Evolutionary conservation across 345 rosid genomes (phyloP).

Genomic region (Raphanus sativus): DNA sequence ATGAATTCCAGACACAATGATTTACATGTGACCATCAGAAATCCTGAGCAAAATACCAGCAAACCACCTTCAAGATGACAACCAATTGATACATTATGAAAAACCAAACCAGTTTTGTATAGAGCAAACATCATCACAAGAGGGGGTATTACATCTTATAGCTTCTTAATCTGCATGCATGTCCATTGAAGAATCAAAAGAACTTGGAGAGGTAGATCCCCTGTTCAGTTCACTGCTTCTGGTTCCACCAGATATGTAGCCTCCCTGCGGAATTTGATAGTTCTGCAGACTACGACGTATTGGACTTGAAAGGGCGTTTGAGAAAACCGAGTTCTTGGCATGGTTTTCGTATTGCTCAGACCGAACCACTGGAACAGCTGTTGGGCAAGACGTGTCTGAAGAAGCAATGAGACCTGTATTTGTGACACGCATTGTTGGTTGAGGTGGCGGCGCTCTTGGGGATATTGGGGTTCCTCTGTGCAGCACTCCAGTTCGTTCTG

Average conservation of each 20-base stretch:
- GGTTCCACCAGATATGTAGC: slow-evolving; percentile 50
- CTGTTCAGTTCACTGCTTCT: slow-evolving; percentile 52
- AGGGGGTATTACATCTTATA: slow-evolving; percentile 1
- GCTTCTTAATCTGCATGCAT: slow-evolving; percentile 46
- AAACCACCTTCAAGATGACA: slow-evolving; percentile 24
- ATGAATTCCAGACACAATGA: slow-evolving; percentile 26
- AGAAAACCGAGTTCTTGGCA: slow-evolving; percentile 73
- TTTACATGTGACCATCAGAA: slow-evolving; percentile 33
- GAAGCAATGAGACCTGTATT: slow-evolving; percentile 48
- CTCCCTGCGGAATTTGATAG: slow-evolving; percentile 70
- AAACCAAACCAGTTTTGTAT: slow-evolving; percentile 28
- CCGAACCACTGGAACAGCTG: slow-evolving; percentile 48
- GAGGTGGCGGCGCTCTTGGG: slow-evolving; percentile 55
- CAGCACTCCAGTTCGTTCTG: slow-evolving; percentile 58
- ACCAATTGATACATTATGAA: slow-evolving; percentile 29
- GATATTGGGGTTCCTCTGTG: slow-evolving; percentile 62
- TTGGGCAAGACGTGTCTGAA: slow-evolving; percentile 60
- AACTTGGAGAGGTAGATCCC: slow-evolving; percentile 63
- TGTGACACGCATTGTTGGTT: slow-evolving; percentile 46
- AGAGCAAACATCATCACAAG: slow-evolving; percentile 24
- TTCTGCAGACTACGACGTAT: slow-evolving; percentile 68
- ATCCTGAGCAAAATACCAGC: slow-evolving; percentile 21
- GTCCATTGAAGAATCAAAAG: slow-evolving; percentile 89
- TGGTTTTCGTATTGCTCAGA: slow-evolving; percentile 70
- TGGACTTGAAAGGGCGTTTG: slow-evolving; percentile 83